Evolutionary conservation across 176 grass and related monocot species (phyloP).

Genomic region (Secale cereale): DNA sequence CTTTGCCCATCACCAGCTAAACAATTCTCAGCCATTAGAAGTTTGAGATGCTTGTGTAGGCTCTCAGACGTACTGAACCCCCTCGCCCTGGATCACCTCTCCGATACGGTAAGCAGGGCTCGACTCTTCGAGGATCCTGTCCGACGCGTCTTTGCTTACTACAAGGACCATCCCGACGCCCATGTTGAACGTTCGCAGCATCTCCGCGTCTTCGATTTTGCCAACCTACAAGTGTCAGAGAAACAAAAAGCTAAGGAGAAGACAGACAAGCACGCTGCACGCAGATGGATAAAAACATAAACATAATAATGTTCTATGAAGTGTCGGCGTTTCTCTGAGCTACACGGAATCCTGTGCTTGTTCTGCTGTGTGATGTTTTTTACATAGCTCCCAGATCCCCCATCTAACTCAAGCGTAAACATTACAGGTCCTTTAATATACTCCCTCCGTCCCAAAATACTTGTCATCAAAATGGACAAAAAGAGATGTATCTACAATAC

Average conservation of each 20-base stretch:
- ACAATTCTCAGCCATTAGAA: neutral
- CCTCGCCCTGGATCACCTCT: conserved; percentile 70
- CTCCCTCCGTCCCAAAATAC: too few species aligned
- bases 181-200: conserved; percentile 96
- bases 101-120: conserved; percentile 55
- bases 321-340: neutral
- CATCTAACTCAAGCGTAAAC: neutral
- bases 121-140: conserved; percentile 40
- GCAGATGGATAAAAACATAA: neutral
- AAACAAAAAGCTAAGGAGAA: neutral
- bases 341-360: neutral
- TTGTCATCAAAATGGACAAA: too few species aligned
- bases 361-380: neutral
- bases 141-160: conserved; percentile 46
- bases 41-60: neutral
- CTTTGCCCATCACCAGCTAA: neutral
- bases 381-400: neutral
- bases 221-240: conserved; percentile 51
- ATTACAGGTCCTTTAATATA: neutral
- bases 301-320: neutral
- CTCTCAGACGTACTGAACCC: conserved; percentile 58
- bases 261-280: neutral
- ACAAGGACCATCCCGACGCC: conserved; percentile 90
- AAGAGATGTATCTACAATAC: too few species aligned
- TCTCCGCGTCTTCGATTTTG: conserved; percentile 73